phyloP scores from a whole-genome alignment of 2,329 filamentous ascomycete species.

The Alternaria arborescens region DNA sequence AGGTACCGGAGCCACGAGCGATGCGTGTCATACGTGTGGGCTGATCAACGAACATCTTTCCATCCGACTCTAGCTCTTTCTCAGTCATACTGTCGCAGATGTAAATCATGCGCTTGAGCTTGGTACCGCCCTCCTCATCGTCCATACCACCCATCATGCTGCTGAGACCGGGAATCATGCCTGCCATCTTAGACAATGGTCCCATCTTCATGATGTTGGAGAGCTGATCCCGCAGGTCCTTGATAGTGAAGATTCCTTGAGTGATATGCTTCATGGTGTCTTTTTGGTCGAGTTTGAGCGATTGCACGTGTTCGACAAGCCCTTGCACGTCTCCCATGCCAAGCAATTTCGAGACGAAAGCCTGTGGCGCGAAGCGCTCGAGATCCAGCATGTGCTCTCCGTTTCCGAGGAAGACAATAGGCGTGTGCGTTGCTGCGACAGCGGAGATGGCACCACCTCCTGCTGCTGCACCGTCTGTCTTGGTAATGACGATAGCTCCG shows the following conservation, averaged over 20 bases:
- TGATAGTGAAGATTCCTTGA: slow-evolving; percentile 93
- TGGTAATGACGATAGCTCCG: slow-evolving; percentile 98
- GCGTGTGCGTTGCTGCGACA: slow-evolving; percentile 93
- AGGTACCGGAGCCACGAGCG: slow-evolving; percentile 87
- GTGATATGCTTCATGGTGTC: slow-evolving; percentile 99
- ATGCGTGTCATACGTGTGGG: slow-evolving; percentile 92
- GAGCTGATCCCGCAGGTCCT: slow-evolving; percentile 93
- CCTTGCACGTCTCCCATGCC: slow-evolving; percentile 98
- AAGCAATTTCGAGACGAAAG: slow-evolving; percentile 91
- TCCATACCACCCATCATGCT: slow-evolving; percentile 96
- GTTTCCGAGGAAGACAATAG: slow-evolving; percentile 97
- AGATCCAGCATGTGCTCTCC: slow-evolving; percentile 97
- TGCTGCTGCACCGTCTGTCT: slow-evolving; percentile 94
- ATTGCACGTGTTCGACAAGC: slow-evolving; percentile 94
- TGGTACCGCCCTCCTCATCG: slow-evolving; percentile 92
- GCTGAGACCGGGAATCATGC: slow-evolving; percentile 96
- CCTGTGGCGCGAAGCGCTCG: slow-evolving; percentile 89
- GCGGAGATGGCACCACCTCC: slow-evolving; percentile 98
- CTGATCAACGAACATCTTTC: slow-evolving; percentile 91
- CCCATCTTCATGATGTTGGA: slow-evolving; percentile 99
- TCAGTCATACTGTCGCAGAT: slow-evolving; percentile 98
- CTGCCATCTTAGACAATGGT: slow-evolving; percentile 93
- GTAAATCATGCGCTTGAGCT: slow-evolving; percentile 98
- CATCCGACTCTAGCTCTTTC: slow-evolving; percentile 93
- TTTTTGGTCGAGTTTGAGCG: slow-evolving; percentile 94